Conservation (phyloP, 2,329 filamentous ascomycete genomes). For the Neofusicoccum sp. region DNA sequence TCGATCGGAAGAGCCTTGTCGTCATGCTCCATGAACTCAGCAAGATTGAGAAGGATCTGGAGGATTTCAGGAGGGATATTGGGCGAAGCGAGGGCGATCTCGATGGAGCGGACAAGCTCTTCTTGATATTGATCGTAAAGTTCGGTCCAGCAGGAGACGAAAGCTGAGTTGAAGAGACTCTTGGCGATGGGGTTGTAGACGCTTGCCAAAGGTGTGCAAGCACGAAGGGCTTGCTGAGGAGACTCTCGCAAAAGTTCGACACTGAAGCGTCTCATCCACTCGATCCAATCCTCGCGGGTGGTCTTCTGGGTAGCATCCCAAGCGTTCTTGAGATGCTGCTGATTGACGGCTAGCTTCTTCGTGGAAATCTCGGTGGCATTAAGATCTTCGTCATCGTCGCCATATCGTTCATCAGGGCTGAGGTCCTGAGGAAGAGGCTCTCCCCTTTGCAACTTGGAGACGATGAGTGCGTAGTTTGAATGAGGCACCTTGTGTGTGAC, state of each 20-base stretch:
- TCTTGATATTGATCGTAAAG: conserved; percentile 97
- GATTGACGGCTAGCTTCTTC: conserved; percentile 96
- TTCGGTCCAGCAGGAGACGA: conserved; percentile 98
- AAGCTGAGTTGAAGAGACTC: conserved; percentile 97
- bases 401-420: conserved; percentile 80
- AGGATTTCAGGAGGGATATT: conserved; percentile 96
- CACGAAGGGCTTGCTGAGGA: conserved; percentile 90
- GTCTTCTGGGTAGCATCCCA: conserved; percentile 98
- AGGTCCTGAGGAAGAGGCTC: conserved; percentile 94
- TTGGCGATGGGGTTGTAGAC: conserved; percentile 89
- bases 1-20: conserved; percentile 98
- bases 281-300: conserved; percentile 98
- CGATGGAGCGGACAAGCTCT: conserved; percentile 92
- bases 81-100: conserved; percentile 90
- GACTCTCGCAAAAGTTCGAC: conserved; percentile 94
- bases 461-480: conserved; percentile 87
- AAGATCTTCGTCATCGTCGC: conserved; percentile 76
- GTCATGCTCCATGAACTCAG: conserved; percentile 99
- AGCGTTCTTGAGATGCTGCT: conserved; percentile 92
- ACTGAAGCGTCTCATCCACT: conserved; percentile 97
- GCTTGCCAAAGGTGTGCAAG: conserved; percentile 87
- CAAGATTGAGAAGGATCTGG: conserved; percentile 90
- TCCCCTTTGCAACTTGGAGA: conserved; percentile 90
- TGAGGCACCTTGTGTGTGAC: conserved; percentile 80
- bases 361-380: conserved; percentile 81